phyloP scores from a whole-genome alignment of 2,329 filamentous ascomycete genomes.

The Leptosphaerulina australis region DNA sequence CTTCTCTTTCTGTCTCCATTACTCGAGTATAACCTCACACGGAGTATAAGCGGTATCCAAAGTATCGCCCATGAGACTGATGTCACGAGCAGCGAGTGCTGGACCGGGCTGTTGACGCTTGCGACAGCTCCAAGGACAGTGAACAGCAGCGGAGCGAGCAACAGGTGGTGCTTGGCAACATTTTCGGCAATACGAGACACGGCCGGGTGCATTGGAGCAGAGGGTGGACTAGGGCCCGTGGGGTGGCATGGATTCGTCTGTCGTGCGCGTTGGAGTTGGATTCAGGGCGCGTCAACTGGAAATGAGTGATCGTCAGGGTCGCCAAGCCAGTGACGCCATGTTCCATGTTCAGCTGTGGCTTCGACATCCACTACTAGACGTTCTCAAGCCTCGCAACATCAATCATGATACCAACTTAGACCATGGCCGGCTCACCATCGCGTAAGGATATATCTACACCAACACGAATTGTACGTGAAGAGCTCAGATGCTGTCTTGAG shows the following conservation, averaged over 20 bases:
- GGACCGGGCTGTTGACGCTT: conserved; percentile 42
- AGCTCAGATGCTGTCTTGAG: too few relatives aligned
- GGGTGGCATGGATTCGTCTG: conserved; percentile 38
- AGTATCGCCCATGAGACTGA: conserved; percentile 52
- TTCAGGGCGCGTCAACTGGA: conserved; percentile 6
- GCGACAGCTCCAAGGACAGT: conserved; percentile 44
- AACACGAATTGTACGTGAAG: too few relatives aligned
- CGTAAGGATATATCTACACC: too few relatives aligned
- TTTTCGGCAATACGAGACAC: conserved; percentile 38
- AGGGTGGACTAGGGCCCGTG: conserved; percentile 39
- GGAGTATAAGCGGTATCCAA: conserved; percentile 45
- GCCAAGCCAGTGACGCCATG: conserved; percentile 15
- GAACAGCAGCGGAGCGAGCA: conserved; percentile 45
- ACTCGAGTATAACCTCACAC: conserved; percentile 41
- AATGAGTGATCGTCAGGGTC: conserved; percentile 16
- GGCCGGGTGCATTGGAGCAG: conserved; percentile 48
- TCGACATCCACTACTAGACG: too few relatives aligned
- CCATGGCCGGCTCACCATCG: too few relatives aligned
- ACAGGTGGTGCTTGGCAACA: conserved; percentile 40
- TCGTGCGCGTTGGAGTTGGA: conserved; percentile 16
- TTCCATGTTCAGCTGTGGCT: too few relatives aligned
- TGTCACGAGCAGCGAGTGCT: conserved; percentile 52
- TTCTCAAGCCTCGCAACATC: too few relatives aligned
- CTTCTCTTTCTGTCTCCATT: conserved; percentile 32
- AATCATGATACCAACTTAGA: too few relatives aligned